Evolutionary conservation across 495 filamentous ascomycete species (phyloP), one percentile per base, ranked within the genome.

Genomic region (Aspergillus baeticus): DNA sequence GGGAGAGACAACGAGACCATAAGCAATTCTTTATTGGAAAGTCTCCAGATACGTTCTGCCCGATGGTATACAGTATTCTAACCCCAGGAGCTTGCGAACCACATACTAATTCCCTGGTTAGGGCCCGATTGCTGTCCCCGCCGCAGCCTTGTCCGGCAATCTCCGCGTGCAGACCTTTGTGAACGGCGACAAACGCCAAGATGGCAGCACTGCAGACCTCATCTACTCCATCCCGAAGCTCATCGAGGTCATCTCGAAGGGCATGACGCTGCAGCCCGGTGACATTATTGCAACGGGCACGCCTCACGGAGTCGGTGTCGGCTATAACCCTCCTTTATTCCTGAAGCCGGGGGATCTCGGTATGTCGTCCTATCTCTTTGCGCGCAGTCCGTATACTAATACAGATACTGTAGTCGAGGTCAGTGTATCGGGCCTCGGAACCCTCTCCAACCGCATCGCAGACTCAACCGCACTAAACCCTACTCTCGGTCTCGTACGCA

Each of bases 251-350:
- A 67, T 92, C 23, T 84, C 80, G 54, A 82, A 80, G 58, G 87
- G 84, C 26, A 86, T 83, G 26, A 90, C 87, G 6, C 64, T 91
- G 21, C 64, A 87, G 45, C 83, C 81, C 4, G 89, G 89, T 1
- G 87, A 90, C 68, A 41, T 90, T 17, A 85, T 92, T 45, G 89
- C 88, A 52, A 91, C 88, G 22, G 88, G 88, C 51, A 92, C 88
- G 65, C 77, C 77, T 6, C 46, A 48, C n/a, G 63, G 66, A n/a
- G 60, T 64, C 6, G 66, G 63, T 17, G 58, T 70, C 44, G 71
- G 71, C 20, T 75, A 73, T 65, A 73, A 77, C 55, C 64, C 67
- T 20, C 75, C 77, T 1, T 49, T 66, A 3, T 82, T 74, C 53
- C 57, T 82, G 18, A 67, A 76, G 51, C 62, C 76, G 6, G 78